These are phyloP conservation scores for Bacidia gigantensis DNA, from an alignment of 495 filamentous ascomycete genomes.

Conservation along the genomic window DNA sequence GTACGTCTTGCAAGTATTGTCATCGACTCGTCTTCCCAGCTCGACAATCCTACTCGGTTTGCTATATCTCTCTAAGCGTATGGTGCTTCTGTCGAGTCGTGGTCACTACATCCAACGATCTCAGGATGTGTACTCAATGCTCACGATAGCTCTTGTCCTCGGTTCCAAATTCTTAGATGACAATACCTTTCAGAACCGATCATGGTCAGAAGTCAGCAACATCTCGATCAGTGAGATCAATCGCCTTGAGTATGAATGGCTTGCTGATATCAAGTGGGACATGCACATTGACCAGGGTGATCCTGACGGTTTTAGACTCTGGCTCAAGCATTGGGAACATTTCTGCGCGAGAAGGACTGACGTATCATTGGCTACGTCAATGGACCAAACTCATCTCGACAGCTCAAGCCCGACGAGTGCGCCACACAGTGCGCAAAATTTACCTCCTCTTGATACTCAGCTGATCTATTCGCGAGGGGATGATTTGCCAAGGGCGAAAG, in stretches of 20 bases:
- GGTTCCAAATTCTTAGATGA: slow-evolving; percentile 98
- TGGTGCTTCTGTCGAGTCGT: slow-evolving; percentile 53
- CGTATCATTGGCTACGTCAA: slow-evolving; percentile 35
- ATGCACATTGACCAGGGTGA: slow-evolving; percentile 79
- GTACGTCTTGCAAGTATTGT: slow-evolving; percentile 87
- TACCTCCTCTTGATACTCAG: slow-evolving; percentile 16
- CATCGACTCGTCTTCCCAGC: slow-evolving; percentile 85
- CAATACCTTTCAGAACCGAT: slow-evolving; percentile 98
- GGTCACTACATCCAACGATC: slow-evolving; percentile 45
- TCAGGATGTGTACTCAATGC: slow-evolving; percentile 76
- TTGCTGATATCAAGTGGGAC: slow-evolving; percentile 68
- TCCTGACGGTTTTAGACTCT: slow-evolving; percentile 68
- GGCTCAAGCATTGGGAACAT: slow-evolving; percentile 76
- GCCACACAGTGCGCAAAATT: slow-evolving; percentile 2
- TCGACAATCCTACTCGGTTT: slow-evolving; percentile 90
- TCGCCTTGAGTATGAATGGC: slow-evolving; percentile 82
- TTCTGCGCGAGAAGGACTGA: slow-evolving; percentile 48
- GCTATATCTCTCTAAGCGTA: slow-evolving; percentile 72
- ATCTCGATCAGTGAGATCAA: slow-evolving; percentile 83
- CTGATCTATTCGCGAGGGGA: background rate
- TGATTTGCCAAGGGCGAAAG: slow-evolving; percentile 6
- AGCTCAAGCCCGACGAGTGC: slow-evolving; percentile 21
- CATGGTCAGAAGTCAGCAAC: slow-evolving; percentile 95
- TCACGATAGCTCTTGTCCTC: slow-evolving; percentile 75
- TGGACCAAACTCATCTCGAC: slow-evolving; percentile 46